Percentiles rank a stretch among this genome's conserved stretches.
Evolutionary conservation across 1,139 yeast genomes (phyloP).

Genomic region (Scheffersomyces titani): DNA sequence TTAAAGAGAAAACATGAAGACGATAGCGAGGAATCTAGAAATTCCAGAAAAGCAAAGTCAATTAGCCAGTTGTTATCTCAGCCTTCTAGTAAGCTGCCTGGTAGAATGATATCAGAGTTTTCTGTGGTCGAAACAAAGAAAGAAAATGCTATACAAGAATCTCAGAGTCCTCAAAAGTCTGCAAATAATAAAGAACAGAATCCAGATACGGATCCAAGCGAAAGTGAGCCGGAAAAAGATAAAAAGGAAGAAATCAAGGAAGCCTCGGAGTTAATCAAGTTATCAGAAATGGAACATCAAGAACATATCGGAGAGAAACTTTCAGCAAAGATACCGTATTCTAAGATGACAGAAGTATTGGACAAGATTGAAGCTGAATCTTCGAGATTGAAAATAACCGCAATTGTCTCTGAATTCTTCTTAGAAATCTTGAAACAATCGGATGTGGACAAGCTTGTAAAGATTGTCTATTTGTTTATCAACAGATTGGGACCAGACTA

Average conservation of each 20-base stretch:
- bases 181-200: neutral
- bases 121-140: neutral
- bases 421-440: slow-evolving; percentile 57
- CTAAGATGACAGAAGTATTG: slow-evolving; percentile 66
- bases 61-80: neutral
- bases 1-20: neutral
- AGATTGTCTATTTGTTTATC: slow-evolving; percentile 79
- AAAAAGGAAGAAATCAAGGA: slow-evolving; percentile 12
- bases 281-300: slow-evolving; percentile 21
- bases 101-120: slow-evolving; percentile 4
- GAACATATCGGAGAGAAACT: slow-evolving; percentile 15
- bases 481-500: slow-evolving; percentile 94
- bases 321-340: slow-evolving; percentile 52
- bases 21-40: slow-evolving; percentile 6
- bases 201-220: slow-evolving; percentile 8
- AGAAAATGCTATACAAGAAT: neutral
- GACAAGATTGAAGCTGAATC: slow-evolving; percentile 77
- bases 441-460: slow-evolving; percentile 58
- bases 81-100: neutral
- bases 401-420: slow-evolving; percentile 72
- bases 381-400: slow-evolving; percentile 77
- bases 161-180: neutral
- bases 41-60: slow-evolving; percentile 2
- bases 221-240: slow-evolving; percentile 3
- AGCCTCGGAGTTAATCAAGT: slow-evolving; percentile 25